Evolutionary conservation across 1,284 basidiomycete species (phyloP), one percentile per base, ranked within the genome.

Genomic region (Rhizoctonia solani): DNA sequence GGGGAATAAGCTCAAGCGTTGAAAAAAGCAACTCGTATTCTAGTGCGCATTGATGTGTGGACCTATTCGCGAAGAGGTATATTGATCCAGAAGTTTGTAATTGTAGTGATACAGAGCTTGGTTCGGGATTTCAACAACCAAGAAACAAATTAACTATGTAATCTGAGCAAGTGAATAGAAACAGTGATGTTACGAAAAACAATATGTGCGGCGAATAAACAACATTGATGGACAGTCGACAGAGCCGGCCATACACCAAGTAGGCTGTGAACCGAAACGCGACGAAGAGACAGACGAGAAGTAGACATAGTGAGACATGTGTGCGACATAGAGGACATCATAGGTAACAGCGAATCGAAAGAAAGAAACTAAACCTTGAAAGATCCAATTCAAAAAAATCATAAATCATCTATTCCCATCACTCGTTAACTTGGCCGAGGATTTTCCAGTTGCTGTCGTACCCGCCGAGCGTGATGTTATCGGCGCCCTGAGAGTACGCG

Each of bases 141-240:
- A 32, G 44, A 27, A 65, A 29, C 50, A 53, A 65, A 65, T 25
- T 39, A 32, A 54, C 39, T 65, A 63, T 63, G 34, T 65, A 50
- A 27, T 37, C 32, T n/a, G n/a, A n/a, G n/a, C n/a, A n/a, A n/a
- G n/a, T n/a, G n/a, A n/a, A n/a, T n/a, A n/a, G 34, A 65, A 65
- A 65, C 61, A 65, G 61, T 65, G 49, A 41, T 65, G 61, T 41
- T 49, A n/a, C n/a, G n/a, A n/a, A n/a, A n/a, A n/a, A n/a, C n/a
- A 65, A 39, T 65, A 65, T 65, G 61, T 65, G 61, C 61, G 50
- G 29, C 30, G 52, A 46, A 65, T 65, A 65, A 65, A 65, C 49
- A 65, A 65, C 39, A n/a, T 54, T 19, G 9, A 9, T 6, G 44
- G 8, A 19, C 44, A 21, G 19, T 19, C 19, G 19, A 21, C 44